Conservation (phyloP, 2,329 filamentous ascomycete genomes). For the Fusarium robinianum region DNA sequence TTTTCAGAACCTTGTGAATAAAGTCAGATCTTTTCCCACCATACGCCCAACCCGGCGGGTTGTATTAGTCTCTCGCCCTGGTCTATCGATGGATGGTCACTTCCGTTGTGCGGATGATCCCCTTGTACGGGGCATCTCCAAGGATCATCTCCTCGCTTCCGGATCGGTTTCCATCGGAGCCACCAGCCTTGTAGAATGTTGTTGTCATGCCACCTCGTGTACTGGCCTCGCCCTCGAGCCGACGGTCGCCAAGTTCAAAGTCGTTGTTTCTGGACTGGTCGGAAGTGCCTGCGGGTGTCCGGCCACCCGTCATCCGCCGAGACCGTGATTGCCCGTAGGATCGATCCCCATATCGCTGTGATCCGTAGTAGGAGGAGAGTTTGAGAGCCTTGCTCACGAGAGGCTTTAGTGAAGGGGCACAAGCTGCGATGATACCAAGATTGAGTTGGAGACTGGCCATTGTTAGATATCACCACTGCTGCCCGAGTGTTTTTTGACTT, state of each 20-base stretch:
- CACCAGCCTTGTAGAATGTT: constrained; percentile 12
- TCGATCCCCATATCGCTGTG: constrained; percentile 9
- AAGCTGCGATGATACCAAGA: constrained; percentile 47
- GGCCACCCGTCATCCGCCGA: constrained; percentile 7
- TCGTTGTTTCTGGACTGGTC: constrained; percentile 11
- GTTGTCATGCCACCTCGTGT: constrained; percentile 2
- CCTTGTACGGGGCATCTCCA: constrained; percentile 8
- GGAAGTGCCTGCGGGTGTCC: constrained; percentile 1
- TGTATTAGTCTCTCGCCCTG: no score
- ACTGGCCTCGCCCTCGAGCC: constrained; percentile 5
- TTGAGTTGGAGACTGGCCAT: constrained; percentile 45
- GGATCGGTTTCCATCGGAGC: constrained; percentile 5
- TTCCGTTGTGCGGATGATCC: constrained; percentile 18
- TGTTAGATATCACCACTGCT: constrained; percentile 20
- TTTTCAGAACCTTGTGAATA: not conserved
- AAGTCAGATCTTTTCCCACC: not conserved
- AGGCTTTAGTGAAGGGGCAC: constrained; percentile 46
- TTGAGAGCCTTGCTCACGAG: constrained; percentile 40
- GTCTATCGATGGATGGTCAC: constrained; percentile 9
- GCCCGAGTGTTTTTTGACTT: constrained; percentile 16
- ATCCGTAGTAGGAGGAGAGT: constrained; percentile 23
- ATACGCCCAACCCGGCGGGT: not conserved
- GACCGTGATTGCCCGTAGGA: constrained; percentile 11
- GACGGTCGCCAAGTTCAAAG: constrained; percentile 19
- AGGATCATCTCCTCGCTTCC: constrained; percentile 22